phyloP scores from a whole-genome alignment of 1,284 basidiomycete genomes.

The Cryptococcus wingfieldii region DNA sequence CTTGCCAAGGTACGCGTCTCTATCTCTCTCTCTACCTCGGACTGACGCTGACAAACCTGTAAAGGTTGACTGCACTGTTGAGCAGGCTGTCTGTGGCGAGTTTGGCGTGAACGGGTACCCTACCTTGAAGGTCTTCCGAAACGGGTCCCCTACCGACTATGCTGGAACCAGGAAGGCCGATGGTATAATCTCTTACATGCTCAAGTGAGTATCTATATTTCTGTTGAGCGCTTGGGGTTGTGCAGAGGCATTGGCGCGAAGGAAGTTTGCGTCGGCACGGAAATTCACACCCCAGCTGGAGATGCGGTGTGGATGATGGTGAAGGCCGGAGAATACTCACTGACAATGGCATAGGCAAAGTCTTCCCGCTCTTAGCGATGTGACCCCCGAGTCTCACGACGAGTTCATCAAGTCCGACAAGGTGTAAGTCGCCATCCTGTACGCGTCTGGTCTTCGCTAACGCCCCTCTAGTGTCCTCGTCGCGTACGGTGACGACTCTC shows the following conservation, averaged over 20 bases:
- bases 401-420: conserved; percentile 89
- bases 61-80: conserved; percentile 81
- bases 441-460: not conserved
- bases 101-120: conserved; percentile 73
- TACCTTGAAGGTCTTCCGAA: conserved; percentile 77
- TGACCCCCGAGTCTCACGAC: conserved; percentile 69
- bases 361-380: conserved; percentile 83
- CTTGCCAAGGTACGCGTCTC: conserved; percentile 66
- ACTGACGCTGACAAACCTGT: not conserved
- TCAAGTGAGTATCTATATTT: conserved; percentile 66
- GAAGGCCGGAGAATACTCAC: not conserved
- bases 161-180: conserved; percentile 87
- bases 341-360: conserved; percentile 63
- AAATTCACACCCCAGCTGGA: no score
- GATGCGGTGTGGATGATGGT: no score
- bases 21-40: not conserved
- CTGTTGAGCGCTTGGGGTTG: no score
- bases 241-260: no score
- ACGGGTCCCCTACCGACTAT: conserved; percentile 75
- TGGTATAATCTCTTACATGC: conserved; percentile 96
- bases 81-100: conserved; percentile 77
- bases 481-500: conserved; percentile 70
- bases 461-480: conserved; percentile 60
- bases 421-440: conserved; percentile 51
- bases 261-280: no score